Percentiles rank a stretch among this genome's conserved stretches.
Conservation (phyloP, 2,329 filamentous ascomycete species). For the Furcasterigmium furcatum region DNA sequence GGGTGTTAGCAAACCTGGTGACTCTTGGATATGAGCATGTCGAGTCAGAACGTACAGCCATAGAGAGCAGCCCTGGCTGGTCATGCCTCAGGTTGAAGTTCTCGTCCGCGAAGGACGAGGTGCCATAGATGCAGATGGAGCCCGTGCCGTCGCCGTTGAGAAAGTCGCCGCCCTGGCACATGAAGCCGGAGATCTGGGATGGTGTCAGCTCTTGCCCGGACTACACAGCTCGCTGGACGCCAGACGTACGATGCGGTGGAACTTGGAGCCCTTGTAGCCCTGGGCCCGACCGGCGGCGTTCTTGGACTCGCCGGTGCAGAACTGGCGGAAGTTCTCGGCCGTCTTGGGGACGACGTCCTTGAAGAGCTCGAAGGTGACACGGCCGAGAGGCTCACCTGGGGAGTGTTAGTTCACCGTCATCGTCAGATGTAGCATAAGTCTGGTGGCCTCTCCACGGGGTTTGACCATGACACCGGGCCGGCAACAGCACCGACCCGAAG, state of each 20-base stretch:
- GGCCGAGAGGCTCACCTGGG: conserved; percentile 78
- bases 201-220: not conserved
- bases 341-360: conserved; percentile 80
- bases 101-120: conserved; percentile 82
- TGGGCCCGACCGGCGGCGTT: conserved; percentile 73
- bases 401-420: not conserved
- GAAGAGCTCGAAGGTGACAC: conserved; percentile 89
- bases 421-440: too few relatives aligned
- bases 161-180: conserved; percentile 97
- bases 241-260: conserved; percentile 82
- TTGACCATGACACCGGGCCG: too few relatives aligned
- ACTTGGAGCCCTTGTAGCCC: conserved; percentile 92
- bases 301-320: conserved; percentile 92
- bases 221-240: too few relatives aligned
- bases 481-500: too few relatives aligned
- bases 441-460: too few relatives aligned
- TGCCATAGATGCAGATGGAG: conserved; percentile 83
- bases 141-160: conserved; percentile 90
- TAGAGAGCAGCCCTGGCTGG: conserved; percentile 76
- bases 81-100: conserved; percentile 83
- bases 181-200: conserved; percentile 83
- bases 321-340: conserved; percentile 94
- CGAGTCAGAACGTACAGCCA: conserved; percentile 68
- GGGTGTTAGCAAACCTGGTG: not conserved
- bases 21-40: not conserved